phyloP scores from a whole-genome alignment of 208 protist genomes.

The Tritrichomonas musculus region DNA sequence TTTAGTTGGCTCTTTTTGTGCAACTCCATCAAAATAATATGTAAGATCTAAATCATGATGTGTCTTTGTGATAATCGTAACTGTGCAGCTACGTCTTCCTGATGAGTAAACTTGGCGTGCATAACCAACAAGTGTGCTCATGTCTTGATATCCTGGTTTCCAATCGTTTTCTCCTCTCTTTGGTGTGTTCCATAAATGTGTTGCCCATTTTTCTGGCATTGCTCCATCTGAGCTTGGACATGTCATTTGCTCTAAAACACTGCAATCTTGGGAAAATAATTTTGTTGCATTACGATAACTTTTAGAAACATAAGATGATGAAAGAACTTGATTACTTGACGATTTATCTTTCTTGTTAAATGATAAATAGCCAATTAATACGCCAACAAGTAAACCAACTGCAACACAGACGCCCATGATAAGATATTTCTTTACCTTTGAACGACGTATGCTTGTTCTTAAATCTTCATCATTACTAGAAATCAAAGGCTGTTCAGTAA shows the following conservation, averaged over 20 bases:
- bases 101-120: conserved; percentile 33
- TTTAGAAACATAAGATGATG: too few relatives aligned
- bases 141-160: conserved; percentile 46
- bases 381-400: too few relatives aligned
- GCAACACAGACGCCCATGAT: too few relatives aligned
- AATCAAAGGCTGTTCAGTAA: too few relatives aligned
- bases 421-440: too few relatives aligned
- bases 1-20: conserved; percentile 27
- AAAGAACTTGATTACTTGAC: too few relatives aligned
- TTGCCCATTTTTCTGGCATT: neutral
- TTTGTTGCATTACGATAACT: too few relatives aligned
- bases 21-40: conserved; percentile 50
- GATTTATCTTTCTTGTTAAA: too few relatives aligned
- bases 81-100: conserved; percentile 30
- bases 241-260: too few relatives aligned
- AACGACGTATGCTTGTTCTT: too few relatives aligned
- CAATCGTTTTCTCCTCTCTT: neutral
- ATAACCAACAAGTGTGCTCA: conserved; percentile 44
- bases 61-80: neutral
- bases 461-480: too few relatives aligned
- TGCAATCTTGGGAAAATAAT: neutral
- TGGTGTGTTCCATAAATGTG: conserved; percentile 40
- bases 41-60: conserved; percentile 2
- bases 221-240: neutral
- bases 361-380: too few relatives aligned